phyloP scores from a whole-genome alignment of 2,329 filamentous ascomycete genomes.

The Clonostachys solani region DNA sequence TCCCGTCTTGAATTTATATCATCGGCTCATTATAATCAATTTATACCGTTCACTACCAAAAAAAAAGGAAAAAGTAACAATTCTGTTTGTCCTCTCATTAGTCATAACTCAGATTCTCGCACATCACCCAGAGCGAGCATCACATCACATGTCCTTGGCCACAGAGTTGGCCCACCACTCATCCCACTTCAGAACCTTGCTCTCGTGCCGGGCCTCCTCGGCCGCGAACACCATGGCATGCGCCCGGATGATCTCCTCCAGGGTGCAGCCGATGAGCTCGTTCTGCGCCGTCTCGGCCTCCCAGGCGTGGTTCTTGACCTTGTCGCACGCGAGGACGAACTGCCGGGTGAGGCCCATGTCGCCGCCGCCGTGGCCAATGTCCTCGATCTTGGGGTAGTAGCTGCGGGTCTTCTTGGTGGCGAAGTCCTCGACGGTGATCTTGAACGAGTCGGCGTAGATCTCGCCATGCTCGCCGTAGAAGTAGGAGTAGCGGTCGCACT shows the following conservation, averaged over 20 bases:
- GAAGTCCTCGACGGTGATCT: constrained; percentile 68
- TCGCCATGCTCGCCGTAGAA: constrained; percentile 87
- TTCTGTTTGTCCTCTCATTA: neutral
- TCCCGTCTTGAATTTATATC: neutral
- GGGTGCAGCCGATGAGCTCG: constrained; percentile 71
- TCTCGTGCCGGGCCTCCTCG: constrained; percentile 72
- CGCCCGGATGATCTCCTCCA: constrained; percentile 84
- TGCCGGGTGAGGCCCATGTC: constrained; percentile 64
- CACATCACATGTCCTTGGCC: constrained; percentile 7
- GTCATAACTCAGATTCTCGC: neutral
- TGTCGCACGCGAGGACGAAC: constrained; percentile 78
- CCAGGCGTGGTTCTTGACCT: constrained; percentile 69
- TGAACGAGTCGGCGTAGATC: constrained; percentile 76
- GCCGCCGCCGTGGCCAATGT: constrained; percentile 33
- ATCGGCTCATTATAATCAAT: too few species aligned
- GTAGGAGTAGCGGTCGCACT: constrained; percentile 80
- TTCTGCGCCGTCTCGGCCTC: constrained; percentile 67
- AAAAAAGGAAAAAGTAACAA: neutral
- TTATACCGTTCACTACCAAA: neutral
- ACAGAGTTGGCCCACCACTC: constrained; percentile 63
- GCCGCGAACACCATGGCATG: constrained; percentile 94
- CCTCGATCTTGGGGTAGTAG: constrained; percentile 22
- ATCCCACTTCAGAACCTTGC: constrained; percentile 69
- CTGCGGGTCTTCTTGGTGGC: constrained; percentile 23
- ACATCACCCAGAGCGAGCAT: neutral